These are phyloP conservation scores for Lactarius tabidus DNA, from an alignment of 768 basidiomycete genomes.

Conservation along the genomic window DNA sequence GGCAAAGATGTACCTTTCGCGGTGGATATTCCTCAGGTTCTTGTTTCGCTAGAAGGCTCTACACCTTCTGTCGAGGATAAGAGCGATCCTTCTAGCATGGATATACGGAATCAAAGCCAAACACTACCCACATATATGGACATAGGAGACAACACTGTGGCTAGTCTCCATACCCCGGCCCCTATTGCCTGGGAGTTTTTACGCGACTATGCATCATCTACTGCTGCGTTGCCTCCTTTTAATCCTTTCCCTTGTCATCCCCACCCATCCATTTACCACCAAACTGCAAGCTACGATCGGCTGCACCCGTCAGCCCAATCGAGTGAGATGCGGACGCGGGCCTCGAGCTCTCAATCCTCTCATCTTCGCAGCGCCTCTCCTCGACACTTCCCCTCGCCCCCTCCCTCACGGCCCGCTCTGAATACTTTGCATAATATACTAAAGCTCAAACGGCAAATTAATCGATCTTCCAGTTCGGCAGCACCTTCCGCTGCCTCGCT, in stretches of 20 bases:
- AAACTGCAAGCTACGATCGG: not conserved
- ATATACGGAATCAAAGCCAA: not conserved
- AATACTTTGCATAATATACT: constrained; percentile 11
- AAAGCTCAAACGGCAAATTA: constrained; percentile 1
- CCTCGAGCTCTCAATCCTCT: not conserved
- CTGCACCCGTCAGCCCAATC: not conserved
- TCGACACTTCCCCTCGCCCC: not conserved
- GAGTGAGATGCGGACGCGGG: not conserved
- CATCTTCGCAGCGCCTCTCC: not conserved
- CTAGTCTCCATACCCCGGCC: not conserved
- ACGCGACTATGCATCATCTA: not conserved
- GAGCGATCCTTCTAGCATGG: not conserved
- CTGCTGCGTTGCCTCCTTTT: not conserved
- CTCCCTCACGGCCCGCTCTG: constrained; percentile 11
- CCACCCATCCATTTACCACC: not conserved
- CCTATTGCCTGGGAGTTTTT: not conserved
- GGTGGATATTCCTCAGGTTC: not conserved
- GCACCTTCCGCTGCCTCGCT: not conserved
- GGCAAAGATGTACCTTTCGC: not conserved
- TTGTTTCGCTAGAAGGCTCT: not conserved
- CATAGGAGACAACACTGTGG: not conserved
- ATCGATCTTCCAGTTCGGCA: not conserved
- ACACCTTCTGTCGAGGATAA: not conserved
- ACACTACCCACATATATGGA: not conserved
- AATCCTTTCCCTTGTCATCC: not conserved